These are phyloP conservation scores for Closterium sp. DNA, from an alignment of 139 green algal genomes.

Conservation along the genomic window DNA sequence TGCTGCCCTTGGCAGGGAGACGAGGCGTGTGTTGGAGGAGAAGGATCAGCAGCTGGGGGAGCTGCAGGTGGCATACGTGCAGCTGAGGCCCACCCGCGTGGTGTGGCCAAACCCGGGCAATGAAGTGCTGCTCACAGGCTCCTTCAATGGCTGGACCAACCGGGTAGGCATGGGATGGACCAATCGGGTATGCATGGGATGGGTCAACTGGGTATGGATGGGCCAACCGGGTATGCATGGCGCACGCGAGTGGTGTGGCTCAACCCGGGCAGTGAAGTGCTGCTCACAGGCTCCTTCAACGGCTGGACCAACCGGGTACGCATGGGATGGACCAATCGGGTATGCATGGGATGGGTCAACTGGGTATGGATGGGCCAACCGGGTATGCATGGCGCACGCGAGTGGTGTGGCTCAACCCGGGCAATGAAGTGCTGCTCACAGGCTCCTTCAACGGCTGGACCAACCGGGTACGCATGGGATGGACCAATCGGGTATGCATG, in stretches of 20 bases:
- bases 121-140: not conserved
- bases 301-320: too few species aligned
- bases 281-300: not conserved
- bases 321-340: not conserved
- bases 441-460: constrained; percentile 29
- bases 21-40: not conserved
- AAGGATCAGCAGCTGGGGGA: constrained; percentile 1
- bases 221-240: not conserved
- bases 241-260: not conserved
- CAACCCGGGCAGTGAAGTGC: not conserved
- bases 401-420: constrained; percentile 33
- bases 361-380: not conserved
- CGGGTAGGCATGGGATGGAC: too few species aligned
- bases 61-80: not conserved
- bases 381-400: not conserved
- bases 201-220: too few species aligned
- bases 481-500: not conserved
- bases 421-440: constrained; percentile 3
- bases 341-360: too few species aligned
- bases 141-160: not conserved
- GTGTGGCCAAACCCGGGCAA: not conserved
- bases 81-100: not conserved
- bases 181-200: not conserved
- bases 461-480: not conserved
- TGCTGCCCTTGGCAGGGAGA: not conserved